Conservation (phyloP, 225 moss, liverwort and hornwort species). For the Polytrichum commune region DNA sequence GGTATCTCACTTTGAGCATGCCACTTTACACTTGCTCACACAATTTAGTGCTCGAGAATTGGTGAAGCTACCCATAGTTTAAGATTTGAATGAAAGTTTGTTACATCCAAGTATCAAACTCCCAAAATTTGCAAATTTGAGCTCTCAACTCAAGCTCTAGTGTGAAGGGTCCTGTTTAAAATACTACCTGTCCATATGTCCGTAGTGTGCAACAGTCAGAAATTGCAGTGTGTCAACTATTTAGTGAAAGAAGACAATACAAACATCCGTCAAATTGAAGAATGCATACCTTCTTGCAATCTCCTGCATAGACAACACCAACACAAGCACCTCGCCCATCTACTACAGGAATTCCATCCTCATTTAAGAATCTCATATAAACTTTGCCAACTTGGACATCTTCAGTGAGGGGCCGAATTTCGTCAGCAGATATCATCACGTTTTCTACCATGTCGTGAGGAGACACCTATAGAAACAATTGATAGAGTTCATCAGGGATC, state of each 20-base stretch:
- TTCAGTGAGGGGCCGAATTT: slow-evolving; percentile 57
- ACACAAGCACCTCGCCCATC: slow-evolving; percentile 71
- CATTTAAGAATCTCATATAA: slow-evolving; percentile 69
- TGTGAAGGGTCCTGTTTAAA: too few species aligned
- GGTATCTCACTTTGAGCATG: too few species aligned
- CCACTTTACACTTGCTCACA: too few species aligned
- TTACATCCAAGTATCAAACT: too few species aligned
- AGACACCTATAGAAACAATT: slow-evolving; percentile 54
- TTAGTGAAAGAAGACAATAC: background rate
- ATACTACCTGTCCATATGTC: too few species aligned
- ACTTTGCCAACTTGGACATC: slow-evolving; percentile 54
- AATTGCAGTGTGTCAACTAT: background rate
- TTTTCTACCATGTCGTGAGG: slow-evolving; percentile 68
- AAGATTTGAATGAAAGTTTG: too few species aligned
- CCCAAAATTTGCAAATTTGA: too few species aligned
- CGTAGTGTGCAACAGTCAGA: too few species aligned
- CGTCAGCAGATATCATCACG: slow-evolving; percentile 66
- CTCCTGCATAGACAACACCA: slow-evolving; percentile 68
- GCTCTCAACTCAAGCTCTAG: too few species aligned
- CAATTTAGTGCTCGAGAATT: too few species aligned
- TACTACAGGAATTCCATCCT: slow-evolving; percentile 73
- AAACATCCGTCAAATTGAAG: background rate
- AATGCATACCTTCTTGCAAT: slow-evolving; percentile 64
- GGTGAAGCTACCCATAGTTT: too few species aligned
- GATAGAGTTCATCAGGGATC: too few species aligned